Base-by-base conservation (phyloP, 257 asterid species). In the Solanum megistacrolobum region DNA sequence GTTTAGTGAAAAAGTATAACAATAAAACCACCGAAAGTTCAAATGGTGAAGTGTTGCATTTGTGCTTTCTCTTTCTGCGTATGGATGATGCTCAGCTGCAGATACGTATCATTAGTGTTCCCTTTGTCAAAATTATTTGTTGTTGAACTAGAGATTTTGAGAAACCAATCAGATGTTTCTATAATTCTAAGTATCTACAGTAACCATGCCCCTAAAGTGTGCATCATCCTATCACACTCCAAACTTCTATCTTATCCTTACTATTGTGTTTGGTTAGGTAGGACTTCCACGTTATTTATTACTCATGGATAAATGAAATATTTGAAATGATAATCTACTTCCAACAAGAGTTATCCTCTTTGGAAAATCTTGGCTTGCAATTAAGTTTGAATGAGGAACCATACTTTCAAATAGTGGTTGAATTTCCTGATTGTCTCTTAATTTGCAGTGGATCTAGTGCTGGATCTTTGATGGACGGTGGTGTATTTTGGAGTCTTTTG, bases 361-460 rank as follows among this genome's bases (percentile, higher is more conserved):
- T 16, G 73, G 69, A 86, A 72, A 36, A 34, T 86, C 72, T 7
- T 32, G 12, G 34, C 25, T 73, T 71, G 43, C 18, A 31, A 35
- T 52, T 9, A 73, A 32, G 88, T 60, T 73, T 66, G n/a, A 68
- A 86, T 20, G 72, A 81, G 88, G 27, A 86, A 5, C 39, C 35
- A 32, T 12, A 18, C 32, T 86, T 21, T 23, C 85, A 9, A 32
- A 7, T 82, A 60, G 12, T 31, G n/a, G 68, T 39, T 23, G 3
- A 39, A 52, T 86, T 43, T 75, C 60, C 86, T 84, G 60, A 74
- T 81, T 34, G 32, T 81, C 85, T 83, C 58, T 32, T 89, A 72
- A 88, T 89, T 87, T 90, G 91, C 95, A 97, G 99, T 82, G 99
- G 99, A 88, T 94, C 99, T 73, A 96, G 98, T 88, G 92, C 98